Evolutionary conservation across 345 rosid genomes (phyloP), one percentile per base, ranked within the genome.

Genomic region (Combretum micranthum): DNA sequence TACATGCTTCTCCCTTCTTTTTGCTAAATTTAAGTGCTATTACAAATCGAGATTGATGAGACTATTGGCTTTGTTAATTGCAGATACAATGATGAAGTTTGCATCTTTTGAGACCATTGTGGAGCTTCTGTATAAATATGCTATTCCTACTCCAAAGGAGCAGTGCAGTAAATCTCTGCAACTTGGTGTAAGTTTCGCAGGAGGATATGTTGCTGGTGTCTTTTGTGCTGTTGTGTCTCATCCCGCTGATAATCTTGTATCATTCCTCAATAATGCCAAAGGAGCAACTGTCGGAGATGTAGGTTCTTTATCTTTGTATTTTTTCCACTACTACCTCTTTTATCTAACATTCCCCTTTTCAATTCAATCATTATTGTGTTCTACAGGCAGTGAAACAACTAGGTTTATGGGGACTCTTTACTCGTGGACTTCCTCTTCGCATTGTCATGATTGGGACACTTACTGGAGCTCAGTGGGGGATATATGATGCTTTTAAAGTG

Each of bases 61-160:
- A 18, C 20, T 12, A 18, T 17, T 18, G 15, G 26, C 23, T 13
- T 23, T 64, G 39, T 43, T 23, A 1, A 1, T 67, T 68, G 65
- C 76, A 94, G 97, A 90, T 75, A 94, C 99, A 0, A 90, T 94
- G 99, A 94, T 90, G 99, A 94, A 94, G 72, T 94, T 94, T 71
- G 97, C 96, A 63, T 90, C 96, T 20, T 93, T 90, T 52, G 97
- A 90, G 74, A 83, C 85, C 64, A 87, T 83, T 66, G 97, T 90
- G 59, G 99, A 94, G 85, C 64, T 70, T 71, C 75, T 94, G 47
- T 90, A 94, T 74, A 90, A 90, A 82, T 70, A 85, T 55, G 89
- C 82, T 16, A 81, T 87, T 62, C 99, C 99, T 15, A 68, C 55
- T 26, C 97, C 99, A 0, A 94, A 90, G 70, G 83, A 80, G 16